Conservation (phyloP, 257 asterid genomes). For the Przewalskia tangutica region DNA sequence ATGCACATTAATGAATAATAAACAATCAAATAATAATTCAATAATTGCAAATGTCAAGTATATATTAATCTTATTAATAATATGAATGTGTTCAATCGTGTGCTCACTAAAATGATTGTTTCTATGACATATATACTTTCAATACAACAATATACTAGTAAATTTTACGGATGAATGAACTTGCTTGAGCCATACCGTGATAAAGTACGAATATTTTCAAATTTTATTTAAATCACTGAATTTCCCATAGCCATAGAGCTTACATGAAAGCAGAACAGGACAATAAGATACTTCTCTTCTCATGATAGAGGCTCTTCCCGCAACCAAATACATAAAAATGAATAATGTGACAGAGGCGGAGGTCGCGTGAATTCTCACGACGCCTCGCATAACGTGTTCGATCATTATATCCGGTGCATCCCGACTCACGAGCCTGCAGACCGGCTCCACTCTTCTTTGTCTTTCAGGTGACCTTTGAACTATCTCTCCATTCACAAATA, state of each 20-base stretch:
- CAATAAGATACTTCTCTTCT: background rate
- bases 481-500: too few relatives aligned
- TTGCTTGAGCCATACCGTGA: background rate
- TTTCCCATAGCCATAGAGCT: background rate
- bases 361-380: conserved; percentile 49
- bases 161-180: background rate
- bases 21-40: too few relatives aligned
- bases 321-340: background rate
- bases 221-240: background rate
- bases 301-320: background rate
- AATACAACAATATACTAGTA: background rate
- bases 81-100: too few relatives aligned
- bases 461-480: too few relatives aligned
- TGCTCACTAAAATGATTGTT: too few relatives aligned
- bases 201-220: background rate
- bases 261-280: background rate
- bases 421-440: too few relatives aligned
- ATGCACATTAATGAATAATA: too few relatives aligned
- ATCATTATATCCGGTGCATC: conserved; percentile 85
- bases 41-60: too few relatives aligned
- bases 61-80: too few relatives aligned
- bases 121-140: too few relatives aligned
- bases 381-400: conserved; percentile 78
- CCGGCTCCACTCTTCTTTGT: too few relatives aligned
- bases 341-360: background rate